Percentiles rank a stretch among this genome's conserved stretches.
These are phyloP conservation scores for Aspergillus leporis DNA, from an alignment of 495 filamentous ascomycete genomes.

Conservation along the genomic window DNA sequence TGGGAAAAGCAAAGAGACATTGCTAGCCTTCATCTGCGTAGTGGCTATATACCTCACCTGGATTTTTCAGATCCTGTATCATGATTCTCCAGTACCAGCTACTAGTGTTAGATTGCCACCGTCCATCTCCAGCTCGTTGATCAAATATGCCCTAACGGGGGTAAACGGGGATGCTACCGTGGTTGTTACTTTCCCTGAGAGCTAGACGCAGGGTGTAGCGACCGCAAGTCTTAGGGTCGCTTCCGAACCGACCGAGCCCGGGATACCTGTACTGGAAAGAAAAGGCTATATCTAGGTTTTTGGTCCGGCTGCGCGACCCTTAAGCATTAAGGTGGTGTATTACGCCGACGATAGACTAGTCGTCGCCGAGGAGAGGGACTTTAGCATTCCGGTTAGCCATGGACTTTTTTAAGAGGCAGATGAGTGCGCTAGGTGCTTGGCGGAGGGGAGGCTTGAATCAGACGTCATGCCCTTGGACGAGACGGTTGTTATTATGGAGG, in stretches of 20 bases:
- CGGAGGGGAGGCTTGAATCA: conserved; percentile 69
- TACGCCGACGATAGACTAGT: conserved; percentile 19
- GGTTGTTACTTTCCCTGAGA: conserved; percentile 61
- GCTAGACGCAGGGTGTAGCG: conserved; percentile 59
- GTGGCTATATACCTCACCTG: conserved; percentile 80
- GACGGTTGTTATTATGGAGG: conserved; percentile 75
- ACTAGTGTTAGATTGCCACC: conserved; percentile 4
- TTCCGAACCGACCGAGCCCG: conserved; percentile 57
- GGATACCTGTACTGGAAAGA: conserved; percentile 69
- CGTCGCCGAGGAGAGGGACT: conserved; percentile 43
- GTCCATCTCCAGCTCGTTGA: conserved; percentile 10
- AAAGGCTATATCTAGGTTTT: conserved; percentile 73
- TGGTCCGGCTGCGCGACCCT: conserved; percentile 65
- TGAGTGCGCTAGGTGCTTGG: conserved; percentile 67
- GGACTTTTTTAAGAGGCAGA: conserved; percentile 88
- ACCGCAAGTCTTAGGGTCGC: conserved; percentile 61
- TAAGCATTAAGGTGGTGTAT: conserved; percentile 50
- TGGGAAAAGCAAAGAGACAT: background rate
- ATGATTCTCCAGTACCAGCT: conserved; percentile 21
- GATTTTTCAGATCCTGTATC: conserved; percentile 67
- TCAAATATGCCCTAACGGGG: conserved; percentile 61
- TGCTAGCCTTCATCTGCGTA: conserved; percentile 11
- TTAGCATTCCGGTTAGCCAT: conserved; percentile 60
- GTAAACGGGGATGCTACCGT: conserved; percentile 71
- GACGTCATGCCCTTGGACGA: conserved; percentile 63